A percentile compares a stretch with the other conserved stretches of the same genome.
Conservation (phyloP, 371 early-diverging fungal species). For the Mortierella sp. region DNA sequence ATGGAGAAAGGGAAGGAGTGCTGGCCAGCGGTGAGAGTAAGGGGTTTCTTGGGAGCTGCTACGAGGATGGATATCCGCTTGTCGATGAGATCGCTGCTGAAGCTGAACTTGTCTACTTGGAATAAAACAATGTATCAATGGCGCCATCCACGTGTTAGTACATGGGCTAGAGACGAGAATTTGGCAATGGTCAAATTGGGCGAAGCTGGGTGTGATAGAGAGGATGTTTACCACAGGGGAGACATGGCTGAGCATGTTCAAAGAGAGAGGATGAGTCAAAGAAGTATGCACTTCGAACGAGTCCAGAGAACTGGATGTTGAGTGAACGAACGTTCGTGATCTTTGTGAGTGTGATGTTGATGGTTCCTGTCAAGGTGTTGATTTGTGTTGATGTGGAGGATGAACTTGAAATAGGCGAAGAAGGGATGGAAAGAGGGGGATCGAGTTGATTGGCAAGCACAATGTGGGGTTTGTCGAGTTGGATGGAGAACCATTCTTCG, state of each 20-base stretch:
- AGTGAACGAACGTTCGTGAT: slow-evolving; percentile 21
- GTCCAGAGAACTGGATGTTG: slow-evolving; percentile 11
- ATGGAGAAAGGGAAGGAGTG: slow-evolving; percentile 22
- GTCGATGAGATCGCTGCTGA: slow-evolving; percentile 11
- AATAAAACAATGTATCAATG: neutral
- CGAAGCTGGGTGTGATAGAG: neutral
- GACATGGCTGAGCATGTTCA: too few relatives aligned
- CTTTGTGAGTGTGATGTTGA: slow-evolving; percentile 13
- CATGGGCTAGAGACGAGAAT: neutral
- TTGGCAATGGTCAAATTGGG: neutral
- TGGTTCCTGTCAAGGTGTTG: neutral
- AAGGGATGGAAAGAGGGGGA: neutral
- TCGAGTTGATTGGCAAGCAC: slow-evolving; percentile 6
- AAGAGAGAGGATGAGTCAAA: slow-evolving; percentile 1
- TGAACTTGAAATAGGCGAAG: neutral
- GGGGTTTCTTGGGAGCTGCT: slow-evolving; percentile 16
- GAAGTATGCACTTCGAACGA: slow-evolving; percentile 9
- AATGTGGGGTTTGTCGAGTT: slow-evolving; percentile 1
- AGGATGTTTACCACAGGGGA: neutral
- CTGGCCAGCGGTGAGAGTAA: neutral
- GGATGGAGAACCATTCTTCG: slow-evolving; percentile 9
- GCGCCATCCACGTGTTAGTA: neutral
- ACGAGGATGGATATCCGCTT: neutral
- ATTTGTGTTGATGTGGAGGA: neutral
- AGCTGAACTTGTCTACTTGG: slow-evolving; percentile 11